Percentiles rank a stretch among this genome's conserved stretches.
phyloP scores from a whole-genome alignment of 139 green algal genomes.

The Picochlorum sp. region DNA sequence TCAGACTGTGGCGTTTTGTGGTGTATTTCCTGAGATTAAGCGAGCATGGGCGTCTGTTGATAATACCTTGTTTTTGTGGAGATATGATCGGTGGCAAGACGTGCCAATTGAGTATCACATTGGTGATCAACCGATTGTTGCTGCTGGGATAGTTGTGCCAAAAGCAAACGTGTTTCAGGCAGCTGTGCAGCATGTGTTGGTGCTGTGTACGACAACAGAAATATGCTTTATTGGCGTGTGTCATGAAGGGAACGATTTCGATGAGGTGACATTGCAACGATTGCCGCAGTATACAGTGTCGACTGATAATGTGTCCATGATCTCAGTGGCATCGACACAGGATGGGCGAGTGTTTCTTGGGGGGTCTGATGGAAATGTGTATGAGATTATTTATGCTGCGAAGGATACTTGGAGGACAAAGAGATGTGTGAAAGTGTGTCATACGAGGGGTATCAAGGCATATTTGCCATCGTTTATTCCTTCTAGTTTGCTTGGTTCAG shows the following conservation, averaged over 20 bases:
- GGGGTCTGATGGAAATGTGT: conserved; percentile 82
- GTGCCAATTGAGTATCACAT: conserved; percentile 78
- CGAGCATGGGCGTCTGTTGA: conserved; percentile 87
- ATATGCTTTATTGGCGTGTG: conserved; percentile 83
- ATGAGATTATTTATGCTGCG: conserved; percentile 78
- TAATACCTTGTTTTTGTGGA: conserved; percentile 87
- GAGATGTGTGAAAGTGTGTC: conserved; percentile 59
- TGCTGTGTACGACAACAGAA: conserved; percentile 87
- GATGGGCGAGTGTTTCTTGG: conserved; percentile 84
- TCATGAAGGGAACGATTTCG: conserved; percentile 23
- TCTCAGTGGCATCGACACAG: conserved; percentile 39
- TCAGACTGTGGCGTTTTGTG: conserved; percentile 81
- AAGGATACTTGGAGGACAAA: conserved; percentile 56
- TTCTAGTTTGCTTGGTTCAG: conserved; percentile 41
- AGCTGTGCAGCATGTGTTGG: conserved; percentile 79
- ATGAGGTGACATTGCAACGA: conserved; percentile 60
- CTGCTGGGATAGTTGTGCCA: conserved; percentile 67
- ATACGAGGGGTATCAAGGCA: conserved; percentile 48
- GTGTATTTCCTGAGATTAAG: conserved; percentile 73
- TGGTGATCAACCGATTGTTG: conserved; percentile 85
- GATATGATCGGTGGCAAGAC: conserved; percentile 69
- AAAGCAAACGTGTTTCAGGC: conserved; percentile 76
- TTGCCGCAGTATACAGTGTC: conserved; percentile 74
- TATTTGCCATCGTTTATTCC: conserved; percentile 62
- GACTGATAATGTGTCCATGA: conserved; percentile 76